These are phyloP conservation scores for Petrea volubilis DNA, from an alignment of 257 asterid species.

Conservation along the genomic window DNA sequence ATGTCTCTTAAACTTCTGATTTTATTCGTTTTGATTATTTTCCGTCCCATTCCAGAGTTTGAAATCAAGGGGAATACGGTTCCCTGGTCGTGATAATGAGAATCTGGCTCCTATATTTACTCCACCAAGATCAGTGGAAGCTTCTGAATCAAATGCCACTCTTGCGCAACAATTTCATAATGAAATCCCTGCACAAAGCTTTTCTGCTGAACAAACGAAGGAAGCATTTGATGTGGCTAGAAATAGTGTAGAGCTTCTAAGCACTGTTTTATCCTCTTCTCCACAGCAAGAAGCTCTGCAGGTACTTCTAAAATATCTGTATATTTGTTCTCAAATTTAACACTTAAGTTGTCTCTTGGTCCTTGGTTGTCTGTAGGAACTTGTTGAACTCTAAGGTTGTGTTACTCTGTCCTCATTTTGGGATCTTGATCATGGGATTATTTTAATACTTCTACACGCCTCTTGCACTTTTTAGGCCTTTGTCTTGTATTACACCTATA, in stretches of 20 bases:
- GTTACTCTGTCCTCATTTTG: conserved; percentile 4
- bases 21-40: conserved; percentile 3
- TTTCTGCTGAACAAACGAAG: conserved; percentile 78
- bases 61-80: conserved; percentile 80
- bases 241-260: conserved; percentile 88
- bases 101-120: conserved; percentile 76
- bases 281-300: conserved; percentile 79
- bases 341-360: neutral
- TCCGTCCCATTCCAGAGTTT: conserved; percentile 52
- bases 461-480: neutral
- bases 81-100: conserved; percentile 84
- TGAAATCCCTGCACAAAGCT: conserved; percentile 54
- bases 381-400: neutral
- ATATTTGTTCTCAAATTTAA: neutral
- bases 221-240: conserved; percentile 96
- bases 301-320: conserved; percentile 47
- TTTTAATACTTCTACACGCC: neutral
- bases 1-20: conserved; percentile 10
- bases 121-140: conserved; percentile 71
- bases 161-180: conserved; percentile 47
- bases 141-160: conserved; percentile 52
- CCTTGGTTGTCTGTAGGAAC: neutral
- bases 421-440: neutral
- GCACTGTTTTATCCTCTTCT: conserved; percentile 89
- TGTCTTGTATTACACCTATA: neutral